A percentile compares a stretch with the other conserved stretches of the same genome.
Evolutionary conservation across 169 alveolate genomes (phyloP).

Genomic region (Theileria equi): DNA sequence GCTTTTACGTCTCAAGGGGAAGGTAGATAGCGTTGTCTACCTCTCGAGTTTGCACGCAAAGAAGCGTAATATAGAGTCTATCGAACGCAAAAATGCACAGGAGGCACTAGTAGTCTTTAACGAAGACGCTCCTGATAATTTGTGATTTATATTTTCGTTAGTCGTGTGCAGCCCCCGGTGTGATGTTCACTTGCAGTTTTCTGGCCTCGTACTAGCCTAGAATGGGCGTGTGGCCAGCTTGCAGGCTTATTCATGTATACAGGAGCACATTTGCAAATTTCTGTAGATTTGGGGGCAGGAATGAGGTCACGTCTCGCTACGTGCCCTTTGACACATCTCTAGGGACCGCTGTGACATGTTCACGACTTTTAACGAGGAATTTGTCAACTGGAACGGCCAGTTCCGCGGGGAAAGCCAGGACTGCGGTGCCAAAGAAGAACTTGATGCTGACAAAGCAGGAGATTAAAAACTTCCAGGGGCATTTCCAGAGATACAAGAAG

Average conservation of each 20-base stretch:
- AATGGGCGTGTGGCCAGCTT: neutral
- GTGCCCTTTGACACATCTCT: neutral
- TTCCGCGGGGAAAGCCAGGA: too few relatives aligned
- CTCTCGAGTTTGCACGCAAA: conserved; percentile 16
- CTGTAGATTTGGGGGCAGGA: neutral
- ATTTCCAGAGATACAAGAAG: conserved; percentile 50
- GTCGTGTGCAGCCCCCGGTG: too few relatives aligned
- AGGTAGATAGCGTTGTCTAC: conserved; percentile 63
- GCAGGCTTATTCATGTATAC: neutral
- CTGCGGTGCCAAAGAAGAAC: conserved; percentile 16
- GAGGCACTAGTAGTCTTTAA: conserved; percentile 53
- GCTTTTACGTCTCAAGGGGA: conserved; percentile 56
- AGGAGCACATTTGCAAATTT: neutral
- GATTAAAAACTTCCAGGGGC: conserved; percentile 59
- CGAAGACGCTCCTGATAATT: conserved; percentile 6
- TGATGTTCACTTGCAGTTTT: too few relatives aligned
- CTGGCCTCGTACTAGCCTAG: neutral
- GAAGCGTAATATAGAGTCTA: conserved; percentile 38
- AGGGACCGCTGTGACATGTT: neutral
- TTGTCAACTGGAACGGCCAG: neutral
- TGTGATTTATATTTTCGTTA: neutral
- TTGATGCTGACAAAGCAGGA: conserved; percentile 56
- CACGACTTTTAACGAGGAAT: neutral
- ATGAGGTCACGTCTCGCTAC: neutral
- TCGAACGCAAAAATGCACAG: conserved; percentile 36